These are phyloP conservation scores for Maudiozyma barnettii DNA, from an alignment of 805 yeast species.

Conservation along the genomic window DNA sequence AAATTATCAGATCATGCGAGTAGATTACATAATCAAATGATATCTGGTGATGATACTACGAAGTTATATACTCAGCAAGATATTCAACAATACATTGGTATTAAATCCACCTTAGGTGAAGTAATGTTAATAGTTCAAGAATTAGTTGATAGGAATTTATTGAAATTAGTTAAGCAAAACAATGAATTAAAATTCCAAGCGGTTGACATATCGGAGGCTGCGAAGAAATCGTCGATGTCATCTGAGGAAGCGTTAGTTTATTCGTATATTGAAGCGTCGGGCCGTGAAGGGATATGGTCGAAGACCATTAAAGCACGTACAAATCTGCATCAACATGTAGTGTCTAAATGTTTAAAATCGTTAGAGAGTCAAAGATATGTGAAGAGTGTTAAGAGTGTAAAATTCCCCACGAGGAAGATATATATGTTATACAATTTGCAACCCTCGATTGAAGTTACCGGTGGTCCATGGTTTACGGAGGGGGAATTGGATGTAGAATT, in stretches of 20 bases:
- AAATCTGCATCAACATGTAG: conserved; percentile 86
- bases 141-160: conserved; percentile 45
- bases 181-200: conserved; percentile 68
- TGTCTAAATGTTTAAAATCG: conserved; percentile 67
- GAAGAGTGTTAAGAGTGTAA: conserved; percentile 84
- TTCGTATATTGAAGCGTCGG: conserved; percentile 83
- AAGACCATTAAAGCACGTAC: conserved; percentile 83
- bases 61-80: conserved; percentile 61
- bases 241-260: conserved; percentile 88
- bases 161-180: conserved; percentile 60
- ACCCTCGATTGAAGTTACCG: conserved; percentile 92
- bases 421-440: conserved; percentile 91
- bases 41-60: conserved; percentile 34
- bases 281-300: conserved; percentile 95
- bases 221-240: conserved; percentile 63
- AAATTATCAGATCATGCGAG: conserved; percentile 38
- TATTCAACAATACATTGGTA: conserved; percentile 41
- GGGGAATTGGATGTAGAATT: conserved; percentile 90
- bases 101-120: conserved; percentile 33
- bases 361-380: conserved; percentile 75
- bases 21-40: conserved; percentile 56
- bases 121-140: conserved; percentile 43
- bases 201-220: conserved; percentile 63
- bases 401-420: conserved; percentile 87
- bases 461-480: conserved; percentile 99